Percentiles rank a stretch among this genome's conserved stretches.
Conservation (phyloP, 2,329 filamentous ascomycete species). For the Lachnum nothofagi region DNA sequence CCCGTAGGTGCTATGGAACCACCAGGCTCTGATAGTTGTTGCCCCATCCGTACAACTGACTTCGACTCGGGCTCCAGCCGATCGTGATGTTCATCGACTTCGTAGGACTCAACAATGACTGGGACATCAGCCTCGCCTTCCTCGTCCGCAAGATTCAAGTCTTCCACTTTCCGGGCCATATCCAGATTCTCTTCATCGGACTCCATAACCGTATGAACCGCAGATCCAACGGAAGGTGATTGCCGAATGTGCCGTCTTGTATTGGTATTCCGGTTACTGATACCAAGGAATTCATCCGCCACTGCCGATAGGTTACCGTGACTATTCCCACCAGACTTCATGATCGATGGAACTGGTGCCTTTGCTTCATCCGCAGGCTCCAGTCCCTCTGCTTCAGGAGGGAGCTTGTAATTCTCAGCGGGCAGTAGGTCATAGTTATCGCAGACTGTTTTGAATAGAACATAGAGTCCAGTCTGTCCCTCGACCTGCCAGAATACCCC, state of each 20-base stretch:
- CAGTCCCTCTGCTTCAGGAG: conserved; percentile 83
- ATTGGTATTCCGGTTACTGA: conserved; percentile 53
- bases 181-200: conserved; percentile 69
- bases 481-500: conserved; percentile 95
- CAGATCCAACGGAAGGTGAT: conserved; percentile 72
- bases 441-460: conserved; percentile 96
- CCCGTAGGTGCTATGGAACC: conserved; percentile 15
- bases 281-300: conserved; percentile 48
- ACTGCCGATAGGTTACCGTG: conserved; percentile 34
- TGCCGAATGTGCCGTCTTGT: conserved; percentile 77
- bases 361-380: conserved; percentile 50
- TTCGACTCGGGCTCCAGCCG: conserved; percentile 10
- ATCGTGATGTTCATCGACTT: conserved; percentile 23
- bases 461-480: conserved; percentile 82
- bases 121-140: conserved; percentile 25
- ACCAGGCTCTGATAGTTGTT: conserved; percentile 1
- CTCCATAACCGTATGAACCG: conserved; percentile 77
- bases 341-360: conserved; percentile 31
- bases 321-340: conserved; percentile 33
- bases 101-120: conserved; percentile 30
- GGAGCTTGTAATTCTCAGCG: conserved; percentile 92
- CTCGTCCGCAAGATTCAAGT: conserved; percentile 43
- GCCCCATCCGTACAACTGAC: conserved; percentile 7
- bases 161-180: conserved; percentile 42
- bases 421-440: conserved; percentile 86